Base-by-base conservation (phyloP, 257 asterid species). In the Lycium ferocissimum region DNA sequence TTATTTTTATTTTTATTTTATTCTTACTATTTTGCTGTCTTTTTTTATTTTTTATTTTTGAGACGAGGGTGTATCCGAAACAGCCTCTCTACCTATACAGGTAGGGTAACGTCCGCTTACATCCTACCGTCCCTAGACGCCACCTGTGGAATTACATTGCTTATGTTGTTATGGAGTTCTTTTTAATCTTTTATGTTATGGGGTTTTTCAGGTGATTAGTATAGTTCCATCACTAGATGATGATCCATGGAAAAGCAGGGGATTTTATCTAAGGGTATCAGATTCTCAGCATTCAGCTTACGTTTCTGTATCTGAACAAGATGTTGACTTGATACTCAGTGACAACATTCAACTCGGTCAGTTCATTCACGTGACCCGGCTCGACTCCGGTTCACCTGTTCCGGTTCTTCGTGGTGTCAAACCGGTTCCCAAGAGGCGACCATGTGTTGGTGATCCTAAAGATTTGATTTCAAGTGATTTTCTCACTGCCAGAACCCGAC, bases 231-330 rank as follows among this genome's bases (percentile, higher is more conserved):
- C 95, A 63, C 85, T 96, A 45, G 99, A 88, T 73, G 99, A 94
- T 83, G 98, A 94, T 91, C 98, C 97, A 81, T 96, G 98, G 98
- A 94, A 93, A 78, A 96, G 93, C 92, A 92, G 95, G 87, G 99
- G 98, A 43, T 96, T 90, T 85, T 94, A 90, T 81, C 82, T 96
- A 53, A 91, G 99, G 89, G 98, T 96, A 80, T 96, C 99, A 56
- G 98, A 96, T 91, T 96, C 99, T 53, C n/a, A 91, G 54, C 97
- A 96, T 87, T 94, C 99, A 0, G 99, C 99, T 1, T 96, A 96
- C 53, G 97, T 96, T 12, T 93, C 98, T 1, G 95, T 96, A 1
- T 89, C 92, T 3, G 97, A 91, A 8, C 91, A 94, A 84, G 98
- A 96, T 83, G 90, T 90, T 10, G 98, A 96, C 84, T 87, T 96